Percentiles rank a stretch among this genome's conserved stretches.
Conservation (phyloP, 1,284 basidiomycete genomes). For the Ustilago crameri region DNA sequence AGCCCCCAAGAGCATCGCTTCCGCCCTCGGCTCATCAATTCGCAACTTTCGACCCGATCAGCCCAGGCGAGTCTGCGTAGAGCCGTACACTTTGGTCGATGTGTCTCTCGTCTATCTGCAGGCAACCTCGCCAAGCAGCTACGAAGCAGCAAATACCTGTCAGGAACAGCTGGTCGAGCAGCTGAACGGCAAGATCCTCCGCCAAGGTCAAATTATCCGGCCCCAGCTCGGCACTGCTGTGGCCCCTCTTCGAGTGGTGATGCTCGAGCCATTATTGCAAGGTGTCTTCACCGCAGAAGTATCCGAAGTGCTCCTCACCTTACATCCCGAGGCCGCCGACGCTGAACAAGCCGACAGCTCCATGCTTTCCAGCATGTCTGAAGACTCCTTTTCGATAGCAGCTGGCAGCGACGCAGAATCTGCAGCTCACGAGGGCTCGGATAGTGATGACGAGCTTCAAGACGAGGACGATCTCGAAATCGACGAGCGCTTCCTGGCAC, state of each 20-base stretch:
- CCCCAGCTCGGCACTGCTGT: conserved; percentile 11
- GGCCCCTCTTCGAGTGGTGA: conserved; percentile 36
- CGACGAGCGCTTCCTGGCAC: conserved; percentile 60
- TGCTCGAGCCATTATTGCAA: conserved; percentile 62
- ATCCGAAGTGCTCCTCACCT: conserved; percentile 47
- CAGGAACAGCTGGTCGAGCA: conserved; percentile 30
- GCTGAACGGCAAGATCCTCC: conserved; percentile 46
- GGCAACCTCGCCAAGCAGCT: conserved; percentile 39
- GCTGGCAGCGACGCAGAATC: conserved; percentile 13
- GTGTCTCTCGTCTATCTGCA: conserved; percentile 50
- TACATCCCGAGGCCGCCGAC: conserved; percentile 25
- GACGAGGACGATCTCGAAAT: conserved; percentile 42
- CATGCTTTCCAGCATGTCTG: conserved; percentile 26
- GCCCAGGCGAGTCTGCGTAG: conserved; percentile 17
- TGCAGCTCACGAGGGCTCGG: conserved; percentile 7
- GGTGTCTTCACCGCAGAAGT: conserved; percentile 38
- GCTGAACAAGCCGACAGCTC: conserved; percentile 19
- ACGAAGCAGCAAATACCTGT: conserved; percentile 20
- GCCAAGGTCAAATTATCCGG: conserved; percentile 41
- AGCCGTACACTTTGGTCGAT: conserved; percentile 26
- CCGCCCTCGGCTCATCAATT: conserved; percentile 12
- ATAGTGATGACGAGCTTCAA: conserved; percentile 33
- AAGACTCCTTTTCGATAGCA: conserved; percentile 31
- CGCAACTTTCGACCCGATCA: conserved; percentile 18
- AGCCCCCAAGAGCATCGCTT: conserved; percentile 24